Conservation (phyloP, 306 rosid species). For the Argentina anserina region DNA sequence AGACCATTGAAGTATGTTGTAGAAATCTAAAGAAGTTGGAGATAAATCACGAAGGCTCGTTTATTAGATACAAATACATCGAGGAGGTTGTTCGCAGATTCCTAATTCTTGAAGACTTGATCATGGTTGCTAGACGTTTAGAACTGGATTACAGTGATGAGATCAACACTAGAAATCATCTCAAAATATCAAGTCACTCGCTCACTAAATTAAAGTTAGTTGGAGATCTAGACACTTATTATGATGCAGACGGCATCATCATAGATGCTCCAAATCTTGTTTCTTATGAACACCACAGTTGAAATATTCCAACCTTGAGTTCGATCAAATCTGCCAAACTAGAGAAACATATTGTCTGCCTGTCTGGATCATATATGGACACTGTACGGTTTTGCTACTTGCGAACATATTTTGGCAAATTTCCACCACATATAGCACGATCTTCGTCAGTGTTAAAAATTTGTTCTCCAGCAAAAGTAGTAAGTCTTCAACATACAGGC, state of each 20-base stretch:
- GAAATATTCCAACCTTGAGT: not conserved
- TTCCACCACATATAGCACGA: not conserved
- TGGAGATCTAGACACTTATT: not conserved
- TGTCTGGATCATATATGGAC: not conserved
- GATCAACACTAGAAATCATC: not conserved
- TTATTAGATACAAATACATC: not conserved
- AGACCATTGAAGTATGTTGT: not conserved
- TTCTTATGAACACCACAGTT: not conserved
- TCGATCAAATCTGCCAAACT: not conserved
- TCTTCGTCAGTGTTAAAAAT: not conserved
- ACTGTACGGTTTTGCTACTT: not conserved
- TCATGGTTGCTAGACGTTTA: not conserved
- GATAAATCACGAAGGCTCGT: no score
- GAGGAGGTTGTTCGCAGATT: not conserved
- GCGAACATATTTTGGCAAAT: not conserved
- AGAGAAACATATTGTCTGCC: not conserved
- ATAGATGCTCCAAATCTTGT: constrained; percentile 7
- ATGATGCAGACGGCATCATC: not conserved
- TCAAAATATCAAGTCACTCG: not conserved
- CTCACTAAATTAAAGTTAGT: not conserved
- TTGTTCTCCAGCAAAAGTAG: not conserved
- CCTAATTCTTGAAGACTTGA: not conserved
- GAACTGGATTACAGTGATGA: not conserved
- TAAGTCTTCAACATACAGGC: not conserved
- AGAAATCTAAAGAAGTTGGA: not conserved